phyloP scores from a whole-genome alignment of 2,329 filamentous ascomycete species.

The Teratosphaeria zuluensis region DNA sequence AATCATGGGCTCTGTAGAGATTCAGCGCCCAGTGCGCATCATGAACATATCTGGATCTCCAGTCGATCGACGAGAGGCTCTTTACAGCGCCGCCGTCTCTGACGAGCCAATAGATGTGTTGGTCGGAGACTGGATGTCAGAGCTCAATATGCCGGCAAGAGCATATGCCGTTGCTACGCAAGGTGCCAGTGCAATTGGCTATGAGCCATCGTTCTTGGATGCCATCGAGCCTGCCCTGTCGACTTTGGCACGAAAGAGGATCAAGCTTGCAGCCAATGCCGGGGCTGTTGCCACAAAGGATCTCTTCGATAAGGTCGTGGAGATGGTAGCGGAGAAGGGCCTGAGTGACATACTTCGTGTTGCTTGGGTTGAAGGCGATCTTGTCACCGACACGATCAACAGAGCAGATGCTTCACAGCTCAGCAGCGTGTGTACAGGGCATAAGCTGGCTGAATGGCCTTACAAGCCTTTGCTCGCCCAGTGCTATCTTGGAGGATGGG shows the following conservation, averaged over 20 bases:
- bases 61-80: not conserved
- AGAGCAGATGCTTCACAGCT: slow-evolving; percentile 8
- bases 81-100: not conserved
- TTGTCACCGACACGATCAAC: slow-evolving; percentile 16
- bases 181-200: slow-evolving; percentile 4
- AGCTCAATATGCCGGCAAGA: slow-evolving; percentile 38
- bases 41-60: not conserved
- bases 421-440: slow-evolving; percentile 5
- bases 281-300: slow-evolving; percentile 33
- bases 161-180: slow-evolving; percentile 23
- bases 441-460: slow-evolving; percentile 11
- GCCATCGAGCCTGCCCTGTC: slow-evolving; percentile 30
- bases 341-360: slow-evolving; percentile 31
- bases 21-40: not conserved
- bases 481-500: slow-evolving; percentile 27
- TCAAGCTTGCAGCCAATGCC: slow-evolving; percentile 38
- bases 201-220: slow-evolving; percentile 32
- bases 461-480: slow-evolving; percentile 11
- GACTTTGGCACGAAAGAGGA: slow-evolving; percentile 31
- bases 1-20: not conserved
- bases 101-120: slow-evolving; percentile 32
- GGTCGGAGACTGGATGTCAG: slow-evolving; percentile 40
- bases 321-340: slow-evolving; percentile 28
- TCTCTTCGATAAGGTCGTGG: slow-evolving; percentile 26
- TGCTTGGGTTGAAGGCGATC: slow-evolving; percentile 38